phyloP scores from a whole-genome alignment of 805 yeast species.

The Cyberlindnera euphorbiae region DNA sequence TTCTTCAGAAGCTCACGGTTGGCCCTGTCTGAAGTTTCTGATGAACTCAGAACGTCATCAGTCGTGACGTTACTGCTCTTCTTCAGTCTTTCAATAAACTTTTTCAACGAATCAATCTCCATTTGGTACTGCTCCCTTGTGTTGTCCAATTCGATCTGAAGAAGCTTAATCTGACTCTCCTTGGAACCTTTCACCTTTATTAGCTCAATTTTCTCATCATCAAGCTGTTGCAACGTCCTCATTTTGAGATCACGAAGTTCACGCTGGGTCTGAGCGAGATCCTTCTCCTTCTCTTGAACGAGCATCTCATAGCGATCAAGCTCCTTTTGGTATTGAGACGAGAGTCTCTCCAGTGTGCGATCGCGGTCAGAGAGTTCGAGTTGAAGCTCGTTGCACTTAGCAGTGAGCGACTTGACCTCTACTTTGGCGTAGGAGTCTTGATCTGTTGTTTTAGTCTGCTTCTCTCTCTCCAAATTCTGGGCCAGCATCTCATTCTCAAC shows the following conservation, averaged over 20 bases:
- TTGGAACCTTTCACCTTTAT: conserved; percentile 32
- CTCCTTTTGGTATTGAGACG: conserved; percentile 20
- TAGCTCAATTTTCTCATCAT: conserved; percentile 33
- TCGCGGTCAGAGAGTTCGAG: conserved; percentile 24
- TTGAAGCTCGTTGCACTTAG: conserved; percentile 32
- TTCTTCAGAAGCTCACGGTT: conserved; percentile 25
- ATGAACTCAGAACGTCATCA: not conserved
- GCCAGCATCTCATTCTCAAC: conserved; percentile 33
- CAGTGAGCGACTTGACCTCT: conserved; percentile 35
- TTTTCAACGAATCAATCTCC: conserved; percentile 32
- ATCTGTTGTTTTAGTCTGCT: conserved; percentile 12
- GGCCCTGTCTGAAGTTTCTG: conserved; percentile 6
- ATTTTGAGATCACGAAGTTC: conserved; percentile 32
- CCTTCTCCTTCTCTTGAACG: conserved; percentile 34
- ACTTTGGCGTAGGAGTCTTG: conserved; percentile 28
- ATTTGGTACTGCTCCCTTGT: conserved; percentile 32
- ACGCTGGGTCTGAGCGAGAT: conserved; percentile 30
- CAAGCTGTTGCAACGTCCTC: conserved; percentile 28
- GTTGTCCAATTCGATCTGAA: conserved; percentile 35
- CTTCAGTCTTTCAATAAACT: conserved; percentile 16
- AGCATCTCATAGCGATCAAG: conserved; percentile 19
- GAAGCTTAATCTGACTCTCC: conserved; percentile 34
- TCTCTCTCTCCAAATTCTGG: conserved; percentile 33
- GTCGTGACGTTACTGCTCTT: not conserved
- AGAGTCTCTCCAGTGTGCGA: conserved; percentile 16